Evolutionary conservation across 768 basidiomycete genomes (phyloP), one percentile per base, ranked within the genome.

Genomic region (Russula virescens): DNA sequence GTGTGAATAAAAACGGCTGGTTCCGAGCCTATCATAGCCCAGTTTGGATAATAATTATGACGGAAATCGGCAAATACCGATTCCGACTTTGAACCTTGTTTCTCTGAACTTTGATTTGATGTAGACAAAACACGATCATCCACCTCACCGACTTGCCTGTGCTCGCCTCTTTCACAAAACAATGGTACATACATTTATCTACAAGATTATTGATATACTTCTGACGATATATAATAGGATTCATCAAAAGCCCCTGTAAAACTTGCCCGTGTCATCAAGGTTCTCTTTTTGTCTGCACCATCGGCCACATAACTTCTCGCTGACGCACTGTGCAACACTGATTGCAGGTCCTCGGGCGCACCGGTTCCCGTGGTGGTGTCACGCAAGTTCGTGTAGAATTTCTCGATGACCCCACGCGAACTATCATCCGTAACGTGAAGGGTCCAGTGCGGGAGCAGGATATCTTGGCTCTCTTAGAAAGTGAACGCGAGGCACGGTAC

Each of bases 371-470:
- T 75, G 96, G 96, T 79, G 96, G 96, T 80, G 94, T 98, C 72
- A 98, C 94, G 65, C 95, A 98, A 81, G 95, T 98, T 78, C 93
- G 96, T 69, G 97, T 99, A 69, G 97, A 98, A 75, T 97, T 99
- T 81, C 88, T 98, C 89, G 96, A 98, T 75, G 95, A 98, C 75
- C 85, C 91, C 59, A 85, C 87, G 68, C 90, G 96, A 71, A 89
- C 91, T 68, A 97, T 99, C 77, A 96, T 98, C 77, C 91, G 96
- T 57, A 99, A 99, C 80, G 96, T 98, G 69, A 98, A 98, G 78
- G 97, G 97, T 0, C 96, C 97, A 64, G 95, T 98, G 63, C 81
- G 92, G 66, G 89, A 94, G 78, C 85, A 94, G 76, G 97, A 99
- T 75, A 97, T 98, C 73, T 83, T 99, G 65, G 94, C 95, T 69